Percentiles rank a stretch among this genome's conserved stretches.
These are phyloP conservation scores for Yamagishiella unicocca DNA, from an alignment of 139 green algal genomes.

Conservation along the genomic window DNA sequence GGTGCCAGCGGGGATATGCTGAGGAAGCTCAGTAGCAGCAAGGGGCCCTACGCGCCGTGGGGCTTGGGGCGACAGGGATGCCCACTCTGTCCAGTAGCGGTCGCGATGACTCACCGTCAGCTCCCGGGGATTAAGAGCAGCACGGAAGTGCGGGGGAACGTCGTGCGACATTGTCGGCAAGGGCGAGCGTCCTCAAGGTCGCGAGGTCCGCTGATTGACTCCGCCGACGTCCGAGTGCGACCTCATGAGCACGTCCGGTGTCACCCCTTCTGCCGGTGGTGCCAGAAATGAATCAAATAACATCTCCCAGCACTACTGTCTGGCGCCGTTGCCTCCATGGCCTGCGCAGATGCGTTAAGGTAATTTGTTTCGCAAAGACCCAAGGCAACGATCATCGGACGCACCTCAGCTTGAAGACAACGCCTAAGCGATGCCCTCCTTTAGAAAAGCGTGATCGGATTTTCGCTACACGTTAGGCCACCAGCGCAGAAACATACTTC, in stretches of 20 bases:
- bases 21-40: no score
- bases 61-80: no score
- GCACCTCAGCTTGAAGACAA: background rate
- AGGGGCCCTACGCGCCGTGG: no score
- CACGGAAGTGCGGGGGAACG: conserved; percentile 12
- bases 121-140: conserved; percentile 17
- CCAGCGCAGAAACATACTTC: background rate
- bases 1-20: no score
- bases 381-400: background rate
- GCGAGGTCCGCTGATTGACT: no score
- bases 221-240: no score
- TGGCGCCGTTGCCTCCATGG: background rate
- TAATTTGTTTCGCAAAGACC: background rate
- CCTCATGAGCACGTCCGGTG: background rate
- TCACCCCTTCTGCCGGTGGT: conserved; percentile 32
- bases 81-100: no score
- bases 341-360: background rate
- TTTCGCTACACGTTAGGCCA: background rate
- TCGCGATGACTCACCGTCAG: conserved; percentile 5
- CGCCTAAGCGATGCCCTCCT: background rate
- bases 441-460: background rate
- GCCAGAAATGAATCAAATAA: background rate
- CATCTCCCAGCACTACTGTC: background rate
- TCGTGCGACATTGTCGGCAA: conserved; percentile 26
- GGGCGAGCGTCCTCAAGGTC: background rate